Evolutionary conservation across 805 yeast species (phyloP).

Genomic region (Diddensiella caesifluorescens): DNA sequence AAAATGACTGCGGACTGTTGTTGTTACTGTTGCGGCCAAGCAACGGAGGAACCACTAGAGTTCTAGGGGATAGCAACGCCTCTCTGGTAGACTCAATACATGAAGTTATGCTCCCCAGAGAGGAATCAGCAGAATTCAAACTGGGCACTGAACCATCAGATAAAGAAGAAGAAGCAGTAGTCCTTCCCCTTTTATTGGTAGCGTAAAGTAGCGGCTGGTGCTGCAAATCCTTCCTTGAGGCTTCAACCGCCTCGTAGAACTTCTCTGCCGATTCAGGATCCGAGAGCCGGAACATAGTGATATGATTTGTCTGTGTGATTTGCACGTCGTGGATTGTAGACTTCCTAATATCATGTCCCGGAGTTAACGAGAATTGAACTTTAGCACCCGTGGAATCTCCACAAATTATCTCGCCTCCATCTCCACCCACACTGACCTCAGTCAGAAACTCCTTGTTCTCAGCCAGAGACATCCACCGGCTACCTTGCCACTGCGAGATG

Average conservation of each 20-base stretch:
- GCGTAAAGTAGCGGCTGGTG: constrained; percentile 19
- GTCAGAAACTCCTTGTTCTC: constrained; percentile 11
- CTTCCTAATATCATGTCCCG: constrained; percentile 19
- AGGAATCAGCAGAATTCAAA: constrained; percentile 15
- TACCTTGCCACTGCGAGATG: constrained; percentile 18
- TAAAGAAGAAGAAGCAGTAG: constrained; percentile 5
- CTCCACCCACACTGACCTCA: constrained; percentile 19
- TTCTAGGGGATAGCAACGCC: constrained; percentile 1
- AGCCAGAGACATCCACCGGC: constrained; percentile 15
- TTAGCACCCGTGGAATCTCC: constrained; percentile 2
- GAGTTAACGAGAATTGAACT: constrained; percentile 12
- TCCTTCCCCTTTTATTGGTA: background rate
- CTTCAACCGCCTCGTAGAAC: constrained; percentile 19
- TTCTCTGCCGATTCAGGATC: constrained; percentile 15
- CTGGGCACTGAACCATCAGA: constrained; percentile 16
- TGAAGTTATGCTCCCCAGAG: constrained; percentile 15
- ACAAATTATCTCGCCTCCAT: constrained; percentile 19
- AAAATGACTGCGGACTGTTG: background rate
- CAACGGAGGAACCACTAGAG: constrained; percentile 5
- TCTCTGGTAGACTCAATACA: background rate
- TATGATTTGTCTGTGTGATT: constrained; percentile 12
- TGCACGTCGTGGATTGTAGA: constrained; percentile 22
- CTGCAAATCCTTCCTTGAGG: constrained; percentile 17
- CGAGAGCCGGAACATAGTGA: constrained; percentile 22
- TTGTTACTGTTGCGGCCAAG: background rate